Conservation (phyloP, 305 asterid species). For the Fraxinus angustifolia region DNA sequence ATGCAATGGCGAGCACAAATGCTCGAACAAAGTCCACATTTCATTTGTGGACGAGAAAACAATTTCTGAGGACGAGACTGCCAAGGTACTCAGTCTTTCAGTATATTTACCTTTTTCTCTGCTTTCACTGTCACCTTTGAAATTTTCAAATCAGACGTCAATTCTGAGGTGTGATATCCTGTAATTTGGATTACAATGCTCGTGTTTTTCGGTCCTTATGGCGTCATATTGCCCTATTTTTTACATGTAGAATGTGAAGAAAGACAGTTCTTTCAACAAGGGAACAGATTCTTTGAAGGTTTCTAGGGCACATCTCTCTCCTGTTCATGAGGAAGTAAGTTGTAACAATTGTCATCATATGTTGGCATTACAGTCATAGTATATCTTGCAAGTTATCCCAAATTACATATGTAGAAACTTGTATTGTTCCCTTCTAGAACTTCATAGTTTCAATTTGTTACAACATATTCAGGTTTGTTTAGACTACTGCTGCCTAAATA, state of each 20-base stretch:
- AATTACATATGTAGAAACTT: not conserved
- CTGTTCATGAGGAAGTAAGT: constrained; percentile 64
- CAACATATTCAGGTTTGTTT: not conserved
- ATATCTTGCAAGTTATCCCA: not conserved
- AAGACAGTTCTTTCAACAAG: constrained; percentile 41
- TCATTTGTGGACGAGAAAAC: constrained; percentile 58
- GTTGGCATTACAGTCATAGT: not conserved
- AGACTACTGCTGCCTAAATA: not conserved
- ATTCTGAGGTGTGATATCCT: not conserved
- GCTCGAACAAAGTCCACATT: constrained; percentile 42
- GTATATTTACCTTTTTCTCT: not conserved
- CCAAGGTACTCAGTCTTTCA: constrained; percentile 41
- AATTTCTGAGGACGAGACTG: constrained; percentile 55
- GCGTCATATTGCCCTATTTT: not conserved
- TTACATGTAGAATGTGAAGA: constrained; percentile 35
- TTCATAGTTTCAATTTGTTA: not conserved
- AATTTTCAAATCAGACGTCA: not conserved
- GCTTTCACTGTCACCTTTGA: not conserved
- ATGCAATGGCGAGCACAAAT: constrained; percentile 73
- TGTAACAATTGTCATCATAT: not conserved
- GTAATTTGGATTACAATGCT: constrained; percentile 3
- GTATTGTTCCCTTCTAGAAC: not conserved
- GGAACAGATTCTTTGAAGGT: constrained; percentile 34
- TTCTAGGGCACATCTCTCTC: constrained; percentile 39
- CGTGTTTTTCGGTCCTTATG: not conserved